Conservation (phyloP, 331 rosid species). For the Dryas integrifolia region DNA sequence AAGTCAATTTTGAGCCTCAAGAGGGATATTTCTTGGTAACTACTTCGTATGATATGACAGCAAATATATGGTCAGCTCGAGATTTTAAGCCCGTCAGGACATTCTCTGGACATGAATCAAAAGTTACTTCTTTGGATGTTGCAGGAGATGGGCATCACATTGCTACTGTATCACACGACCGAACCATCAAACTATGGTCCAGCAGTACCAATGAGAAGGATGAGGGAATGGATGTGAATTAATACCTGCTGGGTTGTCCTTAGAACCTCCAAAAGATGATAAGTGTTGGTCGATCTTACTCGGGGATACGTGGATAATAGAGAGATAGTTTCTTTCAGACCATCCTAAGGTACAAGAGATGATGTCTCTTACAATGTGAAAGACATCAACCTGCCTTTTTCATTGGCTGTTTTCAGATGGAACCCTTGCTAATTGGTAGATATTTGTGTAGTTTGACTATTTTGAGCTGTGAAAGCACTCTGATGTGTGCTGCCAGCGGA, state of each 20-base stretch:
- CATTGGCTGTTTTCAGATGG: neutral
- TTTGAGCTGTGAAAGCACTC: neutral
- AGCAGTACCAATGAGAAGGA: constrained; percentile 39
- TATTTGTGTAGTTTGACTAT: neutral
- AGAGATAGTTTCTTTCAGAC: neutral
- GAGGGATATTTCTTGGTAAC: constrained; percentile 96
- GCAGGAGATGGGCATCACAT: constrained; percentile 64
- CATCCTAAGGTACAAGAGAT: neutral
- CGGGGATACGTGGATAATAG: neutral
- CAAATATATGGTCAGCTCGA: constrained; percentile 95
- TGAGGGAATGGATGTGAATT: constrained; percentile 72
- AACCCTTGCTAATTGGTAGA: neutral
- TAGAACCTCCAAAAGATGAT: neutral
- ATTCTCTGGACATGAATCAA: constrained; percentile 87
- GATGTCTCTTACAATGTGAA: neutral
- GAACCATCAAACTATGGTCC: constrained; percentile 87
- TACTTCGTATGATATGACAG: constrained; percentile 88
- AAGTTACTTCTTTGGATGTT: constrained; percentile 80
- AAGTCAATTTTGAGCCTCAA: constrained; percentile 89
- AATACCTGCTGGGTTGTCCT: constrained; percentile 10
- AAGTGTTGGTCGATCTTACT: neutral
- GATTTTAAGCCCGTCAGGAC: constrained; percentile 92
- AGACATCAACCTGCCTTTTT: neutral
- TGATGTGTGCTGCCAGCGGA: neutral
- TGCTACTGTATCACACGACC: constrained; percentile 83